Percentiles rank a stretch among this genome's conserved stretches.
Conservation (phyloP, 129 eudicot genomes). For the Flaveria robusta region DNA sequence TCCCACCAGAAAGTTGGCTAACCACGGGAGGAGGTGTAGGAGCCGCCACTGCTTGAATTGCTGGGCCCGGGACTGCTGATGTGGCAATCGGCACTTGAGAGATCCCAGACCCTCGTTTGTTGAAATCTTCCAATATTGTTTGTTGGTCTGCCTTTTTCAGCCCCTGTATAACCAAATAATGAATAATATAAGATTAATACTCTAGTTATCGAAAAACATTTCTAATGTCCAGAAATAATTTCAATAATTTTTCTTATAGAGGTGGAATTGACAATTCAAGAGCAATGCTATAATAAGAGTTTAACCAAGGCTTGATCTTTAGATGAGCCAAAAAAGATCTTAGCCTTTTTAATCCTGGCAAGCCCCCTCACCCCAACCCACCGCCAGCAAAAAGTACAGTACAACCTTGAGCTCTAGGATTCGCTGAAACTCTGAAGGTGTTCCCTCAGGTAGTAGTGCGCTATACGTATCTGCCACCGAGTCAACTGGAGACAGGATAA, state of each 20-base stretch:
- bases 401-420: conserved; percentile 92
- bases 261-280: not conserved
- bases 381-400: not conserved
- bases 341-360: too few relatives aligned
- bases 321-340: too few relatives aligned
- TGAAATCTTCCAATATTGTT: conserved; percentile 84
- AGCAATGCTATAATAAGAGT: too few relatives aligned
- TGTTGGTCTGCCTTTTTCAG: conserved; percentile 90
- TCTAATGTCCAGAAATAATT: too few relatives aligned
- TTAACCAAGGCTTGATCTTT: too few relatives aligned
- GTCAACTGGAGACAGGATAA: conserved; percentile 87
- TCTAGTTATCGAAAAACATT: conserved; percentile 1
- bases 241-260: not conserved
- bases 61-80: conserved; percentile 33
- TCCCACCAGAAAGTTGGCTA: conserved; percentile 43
- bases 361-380: not conserved
- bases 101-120: conserved; percentile 77
- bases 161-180: conserved; percentile 53
- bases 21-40: conserved; percentile 42
- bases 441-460: conserved; percentile 94
- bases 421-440: conserved; percentile 87
- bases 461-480: conserved; percentile 98
- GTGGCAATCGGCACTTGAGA: conserved; percentile 57
- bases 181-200: conserved; percentile 9
- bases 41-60: conserved; percentile 27